These are phyloP conservation scores for Podospora bellae-mahoneyi DNA, from an alignment of 495 filamentous ascomycete species.

Conservation along the genomic window DNA sequence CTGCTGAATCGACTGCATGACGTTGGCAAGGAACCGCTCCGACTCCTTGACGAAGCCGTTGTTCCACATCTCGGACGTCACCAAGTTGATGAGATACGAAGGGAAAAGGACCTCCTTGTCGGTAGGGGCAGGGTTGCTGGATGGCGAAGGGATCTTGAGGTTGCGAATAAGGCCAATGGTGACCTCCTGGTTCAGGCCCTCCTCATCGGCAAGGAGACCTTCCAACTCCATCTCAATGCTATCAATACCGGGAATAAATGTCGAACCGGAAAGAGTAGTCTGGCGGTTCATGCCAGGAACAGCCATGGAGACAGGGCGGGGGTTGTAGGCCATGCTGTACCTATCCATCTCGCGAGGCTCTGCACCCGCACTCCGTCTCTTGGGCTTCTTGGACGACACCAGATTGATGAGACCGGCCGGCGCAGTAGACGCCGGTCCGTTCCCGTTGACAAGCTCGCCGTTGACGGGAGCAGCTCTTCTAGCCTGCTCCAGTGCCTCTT, in stretches of 20 bases:
- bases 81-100: conserved; percentile 96
- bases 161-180: conserved; percentile 93
- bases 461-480: conserved; percentile 61
- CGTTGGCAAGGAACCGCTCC: conserved; percentile 95
- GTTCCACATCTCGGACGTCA: conserved; percentile 99
- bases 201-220: conserved; percentile 88
- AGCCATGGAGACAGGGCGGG: conserved; percentile 92
- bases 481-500: conserved; percentile 87
- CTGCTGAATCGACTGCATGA: conserved; percentile 99
- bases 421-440: conserved; percentile 45
- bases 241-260: conserved; percentile 74
- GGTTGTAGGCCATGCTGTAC: conserved; percentile 88
- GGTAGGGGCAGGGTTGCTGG: conserved; percentile 76
- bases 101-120: conserved; percentile 99
- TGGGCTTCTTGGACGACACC: conserved; percentile 95
- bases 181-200: conserved; percentile 92
- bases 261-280: conserved; percentile 58
- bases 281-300: conserved; percentile 61
- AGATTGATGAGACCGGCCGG: conserved; percentile 87
- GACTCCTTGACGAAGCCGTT: conserved; percentile 99
- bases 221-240: conserved; percentile 92
- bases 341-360: conserved; percentile 78
- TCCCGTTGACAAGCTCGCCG: conserved; percentile 72
- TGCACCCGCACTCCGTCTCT: conserved; percentile 89
- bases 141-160: conserved; percentile 87